Percentiles rank a stretch among this genome's conserved stretches.
Conservation (phyloP, 495 filamentous ascomycete species). For the Penicillium turbatum region DNA sequence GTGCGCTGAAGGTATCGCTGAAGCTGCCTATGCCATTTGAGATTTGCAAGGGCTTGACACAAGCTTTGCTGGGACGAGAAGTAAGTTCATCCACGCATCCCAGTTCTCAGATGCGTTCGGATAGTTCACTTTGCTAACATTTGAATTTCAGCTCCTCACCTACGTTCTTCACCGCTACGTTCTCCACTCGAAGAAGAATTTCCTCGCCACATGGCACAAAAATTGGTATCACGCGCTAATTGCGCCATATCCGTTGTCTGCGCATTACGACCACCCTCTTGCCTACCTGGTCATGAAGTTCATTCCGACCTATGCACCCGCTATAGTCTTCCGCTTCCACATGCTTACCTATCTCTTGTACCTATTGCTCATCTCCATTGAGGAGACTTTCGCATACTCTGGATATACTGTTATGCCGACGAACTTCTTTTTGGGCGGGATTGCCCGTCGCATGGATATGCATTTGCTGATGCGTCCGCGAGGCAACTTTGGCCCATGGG, state of each 20-base stretch:
- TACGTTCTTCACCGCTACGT: conserved; percentile 72
- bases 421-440: conserved; percentile 66
- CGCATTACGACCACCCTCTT: conserved; percentile 78
- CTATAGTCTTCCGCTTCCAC: conserved; percentile 62
- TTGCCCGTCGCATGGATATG: conserved; percentile 62
- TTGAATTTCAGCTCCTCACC: conserved; percentile 35
- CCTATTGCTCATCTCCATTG: conserved; percentile 61
- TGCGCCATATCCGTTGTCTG: conserved; percentile 62
- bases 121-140: conserved; percentile 2
- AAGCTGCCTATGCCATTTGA: conserved; percentile 59
- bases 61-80: conserved; percentile 52
- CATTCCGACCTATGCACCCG: conserved; percentile 70
- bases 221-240: conserved; percentile 61
- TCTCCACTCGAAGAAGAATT: conserved; percentile 51
- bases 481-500: conserved; percentile 77
- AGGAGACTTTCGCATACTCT: conserved; percentile 71
- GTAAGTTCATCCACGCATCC: conserved; percentile 26
- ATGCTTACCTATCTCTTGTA: conserved; percentile 75
- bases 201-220: conserved; percentile 48
- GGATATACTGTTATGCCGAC: conserved; percentile 74
- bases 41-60: conserved; percentile 49
- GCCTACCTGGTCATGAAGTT: conserved; percentile 64
- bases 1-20: conserved; percentile 55
- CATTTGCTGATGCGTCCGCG: conserved; percentile 58
- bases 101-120: neutral